Percentiles rank a stretch among this genome's conserved stretches.
Conservation (phyloP, 108 stramenopile species). For the Skeletonema menzelii region DNA sequence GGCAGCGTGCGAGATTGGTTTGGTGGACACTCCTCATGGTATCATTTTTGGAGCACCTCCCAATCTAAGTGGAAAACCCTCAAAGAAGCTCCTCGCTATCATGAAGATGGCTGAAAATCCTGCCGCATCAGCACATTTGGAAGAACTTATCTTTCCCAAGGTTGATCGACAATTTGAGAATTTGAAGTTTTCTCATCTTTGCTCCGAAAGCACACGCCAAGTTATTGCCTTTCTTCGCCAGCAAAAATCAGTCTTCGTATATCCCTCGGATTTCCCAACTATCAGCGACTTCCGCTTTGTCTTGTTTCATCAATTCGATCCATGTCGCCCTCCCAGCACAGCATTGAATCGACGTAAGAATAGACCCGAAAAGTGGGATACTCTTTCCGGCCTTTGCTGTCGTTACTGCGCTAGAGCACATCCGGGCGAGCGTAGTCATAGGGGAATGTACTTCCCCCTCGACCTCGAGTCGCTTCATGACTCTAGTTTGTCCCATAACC, state of each 20-base stretch:
- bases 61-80: slow-evolving; percentile 4
- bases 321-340: neutral
- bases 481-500: slow-evolving; percentile 9
- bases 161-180: neutral
- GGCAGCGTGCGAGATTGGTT: slow-evolving; percentile 12
- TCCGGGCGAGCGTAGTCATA: neutral
- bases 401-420: slow-evolving; percentile 6
- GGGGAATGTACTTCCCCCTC: slow-evolving; percentile 11
- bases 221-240: slow-evolving; percentile 3
- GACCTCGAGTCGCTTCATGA: slow-evolving; percentile 1
- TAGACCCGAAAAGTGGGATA: neutral
- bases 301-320: slow-evolving; percentile 13
- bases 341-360: neutral
- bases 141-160: slow-evolving; percentile 2
- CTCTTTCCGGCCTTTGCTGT: slow-evolving; percentile 10
- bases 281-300: slow-evolving; percentile 9
- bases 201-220: slow-evolving; percentile 3
- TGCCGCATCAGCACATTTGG: neutral
- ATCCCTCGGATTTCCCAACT: slow-evolving; percentile 10
- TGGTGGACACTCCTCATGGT: slow-evolving; percentile 21
- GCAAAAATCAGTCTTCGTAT: neutral
- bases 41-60: slow-evolving; percentile 14
- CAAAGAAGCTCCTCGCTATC: slow-evolving; percentile 6
- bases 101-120: slow-evolving; percentile 2
- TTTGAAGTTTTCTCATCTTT: slow-evolving; percentile 11